Evolutionary conservation across 2,329 filamentous ascomycete genomes (phyloP).

Genomic region (Claviceps maximensis): DNA sequence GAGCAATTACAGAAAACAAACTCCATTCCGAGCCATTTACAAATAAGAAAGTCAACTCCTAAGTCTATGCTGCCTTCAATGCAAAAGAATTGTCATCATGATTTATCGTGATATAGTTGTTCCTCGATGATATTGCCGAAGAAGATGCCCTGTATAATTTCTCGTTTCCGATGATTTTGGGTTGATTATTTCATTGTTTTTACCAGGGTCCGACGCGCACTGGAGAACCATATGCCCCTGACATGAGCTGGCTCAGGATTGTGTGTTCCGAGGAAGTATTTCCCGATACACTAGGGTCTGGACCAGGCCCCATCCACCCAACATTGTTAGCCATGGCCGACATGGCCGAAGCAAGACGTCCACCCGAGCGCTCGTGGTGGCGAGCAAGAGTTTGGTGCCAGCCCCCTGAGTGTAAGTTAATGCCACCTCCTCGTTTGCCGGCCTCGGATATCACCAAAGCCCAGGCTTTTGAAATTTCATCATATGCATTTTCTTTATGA

Average conservation of each 20-base stretch:
- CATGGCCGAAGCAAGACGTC: constrained; percentile 68
- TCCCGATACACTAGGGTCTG: constrained; percentile 12
- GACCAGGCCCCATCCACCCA: constrained; percentile 59
- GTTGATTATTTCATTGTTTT: background rate
- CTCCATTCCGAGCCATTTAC: constrained; percentile 18
- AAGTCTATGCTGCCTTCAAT: constrained; percentile 25
- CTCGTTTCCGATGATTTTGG: background rate
- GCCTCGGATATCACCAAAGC: constrained; percentile 81
- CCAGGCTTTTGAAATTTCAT: constrained; percentile 92
- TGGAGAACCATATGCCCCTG: constrained; percentile 44
- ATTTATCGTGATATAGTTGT: constrained; percentile 12
- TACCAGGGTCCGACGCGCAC: constrained; percentile 53
- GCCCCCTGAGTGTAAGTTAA: constrained; percentile 74
- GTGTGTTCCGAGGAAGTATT: constrained; percentile 33
- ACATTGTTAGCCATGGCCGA: constrained; percentile 61
- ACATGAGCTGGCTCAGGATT: constrained; percentile 49
- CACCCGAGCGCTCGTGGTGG: constrained; percentile 78
- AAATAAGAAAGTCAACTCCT: constrained; percentile 16
- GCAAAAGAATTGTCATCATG: constrained; percentile 21
- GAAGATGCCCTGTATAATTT: background rate
- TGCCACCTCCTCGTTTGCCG: constrained; percentile 79
- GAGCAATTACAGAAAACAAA: constrained; percentile 11
- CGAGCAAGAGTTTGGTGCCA: constrained; percentile 84
- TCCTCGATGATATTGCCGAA: constrained; percentile 12
- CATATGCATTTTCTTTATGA: constrained; percentile 90